Evolutionary conservation across 176 grass and related monocot genomes (phyloP), one percentile per base, ranked within the genome.

Genomic region (Phoenix dactylifera): DNA sequence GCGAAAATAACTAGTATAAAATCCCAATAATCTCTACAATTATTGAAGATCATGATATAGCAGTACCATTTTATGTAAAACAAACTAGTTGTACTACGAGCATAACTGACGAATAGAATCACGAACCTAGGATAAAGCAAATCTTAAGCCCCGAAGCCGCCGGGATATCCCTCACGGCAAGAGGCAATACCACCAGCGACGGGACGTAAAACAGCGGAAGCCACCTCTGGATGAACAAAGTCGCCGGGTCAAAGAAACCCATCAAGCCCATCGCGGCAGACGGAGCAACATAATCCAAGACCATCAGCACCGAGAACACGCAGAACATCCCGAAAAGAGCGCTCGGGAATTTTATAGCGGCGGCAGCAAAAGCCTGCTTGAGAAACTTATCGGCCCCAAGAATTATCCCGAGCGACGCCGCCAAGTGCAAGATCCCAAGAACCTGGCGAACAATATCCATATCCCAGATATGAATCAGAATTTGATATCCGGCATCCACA

Each of bases 241-340:
- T 74, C 4, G 93, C 93, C 15, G 84, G 93, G 62, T 92, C 93
- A 22, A 98, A 98, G 70, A 98, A 88, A 72, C 63, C 63, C 67
- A 81, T 73, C 56, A 85, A 64, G 0, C 70, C 72, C 70, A 66
- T 80, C 60, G 93, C 93, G 25, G 80, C 62, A n/a, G 84, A 63
- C 1, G 93, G 93, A 48, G 60, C 81, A 15, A 72, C 14, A 2
- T 30, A 22, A 74, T 97, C 87, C 7, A 97, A 68, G 51, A 87
- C 28, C 16, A 68, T 51, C 59, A 97, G 75, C 52, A 85, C 73
- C 7, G 87, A 80, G 74, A 97, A 97, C 58, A 85, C 67, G 52
- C 93, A 97, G 71, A 92, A 85, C 92, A 91, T 91, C 52, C 84
- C 93, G 15, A 88, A 88, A 35, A 97, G 81, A 4, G 93, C 69